Evolutionary conservation across 306 rosid species (phyloP), one percentile per base, ranked within the genome.

Genomic region (Hippophae rhamnoides): DNA sequence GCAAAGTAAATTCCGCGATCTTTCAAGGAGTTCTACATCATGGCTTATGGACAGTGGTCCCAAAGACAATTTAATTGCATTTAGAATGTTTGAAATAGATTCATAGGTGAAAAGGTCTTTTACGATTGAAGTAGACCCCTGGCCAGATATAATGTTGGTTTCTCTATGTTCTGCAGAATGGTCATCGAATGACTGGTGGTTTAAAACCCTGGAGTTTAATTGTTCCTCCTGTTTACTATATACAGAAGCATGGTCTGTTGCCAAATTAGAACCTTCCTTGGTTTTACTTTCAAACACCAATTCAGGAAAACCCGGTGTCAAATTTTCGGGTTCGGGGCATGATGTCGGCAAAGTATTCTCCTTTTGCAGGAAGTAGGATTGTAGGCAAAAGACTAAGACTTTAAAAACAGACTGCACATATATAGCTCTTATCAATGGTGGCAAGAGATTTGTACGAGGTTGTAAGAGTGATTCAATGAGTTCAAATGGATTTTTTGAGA

Each of bases 391-490:
- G 45, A 69, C 18, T 13, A 82, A 54, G 13, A 85, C 82, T 72
- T 87, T 87, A 62, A 92, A 76, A 56, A 83, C 78, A 80, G 98
- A 80, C 64, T 83, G 95, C 52, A 88, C 59, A 74, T 92, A 92
- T 54, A 92, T 86, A 41, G 96, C 86, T 75, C 87, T 83, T 13
- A 88, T 69, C 3, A 70, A 75, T n/a, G 82, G 82, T 1, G 89
- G 88, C 84, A 92, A 80, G 58, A 92, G 89, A 78, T 58, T 76
- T 46, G 86, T 82, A 43, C 98, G 88, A 69, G 98, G 98, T 68
- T 92, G 98, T 53, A 92, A 74, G 23, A 92, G 84, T 52, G 96
- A 95, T 66, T 92, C 95, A 54, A 92, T 67, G 70, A 88, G 79
- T 74, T 92, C 95, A 49, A 88, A 80, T n/a, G 84, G 95, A 63